These are phyloP conservation scores for Pharus latifolius DNA, from an alignment of 176 grass and related monocot genomes.

Conservation along the genomic window DNA sequence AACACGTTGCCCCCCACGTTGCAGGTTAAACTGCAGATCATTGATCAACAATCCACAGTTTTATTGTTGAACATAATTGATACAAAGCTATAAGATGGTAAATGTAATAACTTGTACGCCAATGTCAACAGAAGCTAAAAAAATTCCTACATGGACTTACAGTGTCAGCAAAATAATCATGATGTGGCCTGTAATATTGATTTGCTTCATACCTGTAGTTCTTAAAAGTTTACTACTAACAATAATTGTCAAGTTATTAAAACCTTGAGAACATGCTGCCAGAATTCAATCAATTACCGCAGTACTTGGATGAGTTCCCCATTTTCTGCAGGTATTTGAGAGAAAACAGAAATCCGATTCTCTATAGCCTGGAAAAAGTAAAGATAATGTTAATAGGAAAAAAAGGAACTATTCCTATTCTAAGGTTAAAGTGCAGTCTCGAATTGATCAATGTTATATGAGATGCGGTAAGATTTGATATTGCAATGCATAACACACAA, in stretches of 20 bases:
- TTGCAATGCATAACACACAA: neutral
- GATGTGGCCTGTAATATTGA: slow-evolving; percentile 73
- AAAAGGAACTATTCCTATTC: neutral
- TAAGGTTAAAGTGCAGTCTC: neutral
- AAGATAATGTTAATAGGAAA: slow-evolving; percentile 1
- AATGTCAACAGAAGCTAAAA: slow-evolving; percentile 3
- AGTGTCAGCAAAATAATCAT: slow-evolving; percentile 91
- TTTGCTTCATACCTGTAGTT: slow-evolving; percentile 69
- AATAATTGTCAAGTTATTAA: neutral
- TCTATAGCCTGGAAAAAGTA: slow-evolving; percentile 59
- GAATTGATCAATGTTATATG: neutral
- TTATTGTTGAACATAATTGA: neutral
- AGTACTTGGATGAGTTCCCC: slow-evolving; percentile 89
- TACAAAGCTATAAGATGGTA: neutral
- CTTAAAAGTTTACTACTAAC: slow-evolving; percentile 3
- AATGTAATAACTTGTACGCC: neutral
- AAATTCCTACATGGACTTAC: slow-evolving; percentile 37
- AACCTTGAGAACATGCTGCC: neutral
- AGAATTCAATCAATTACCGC: slow-evolving; percentile 25
- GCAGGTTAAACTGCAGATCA: slow-evolving; percentile 72
- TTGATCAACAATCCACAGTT: neutral
- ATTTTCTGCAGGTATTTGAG: slow-evolving; percentile 85
- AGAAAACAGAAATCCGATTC: slow-evolving; percentile 78
- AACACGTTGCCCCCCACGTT: slow-evolving; percentile 77
- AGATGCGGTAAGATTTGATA: neutral